phyloP scores from a whole-genome alignment of 768 basidiomycete species.

The Suillus bovinus region DNA sequence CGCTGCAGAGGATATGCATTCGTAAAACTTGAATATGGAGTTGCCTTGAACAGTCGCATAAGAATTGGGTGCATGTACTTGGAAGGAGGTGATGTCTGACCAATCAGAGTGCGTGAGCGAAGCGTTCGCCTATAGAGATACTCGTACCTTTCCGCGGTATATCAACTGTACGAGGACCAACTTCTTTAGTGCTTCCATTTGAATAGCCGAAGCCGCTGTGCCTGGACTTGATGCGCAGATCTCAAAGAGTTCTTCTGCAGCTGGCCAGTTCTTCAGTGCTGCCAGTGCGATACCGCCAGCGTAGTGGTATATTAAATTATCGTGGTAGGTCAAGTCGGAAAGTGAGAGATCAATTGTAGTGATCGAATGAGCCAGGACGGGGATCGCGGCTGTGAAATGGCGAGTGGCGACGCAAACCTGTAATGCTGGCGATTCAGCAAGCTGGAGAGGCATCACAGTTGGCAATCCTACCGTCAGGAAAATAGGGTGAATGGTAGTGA shows the following conservation, averaged over 20 bases:
- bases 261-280: constrained; percentile 62
- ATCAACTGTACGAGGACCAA: constrained; percentile 78
- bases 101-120: constrained; percentile 27
- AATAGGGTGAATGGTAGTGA: constrained; percentile 71
- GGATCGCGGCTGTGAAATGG: constrained; percentile 57
- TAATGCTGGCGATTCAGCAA: not conserved
- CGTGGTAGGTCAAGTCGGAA: constrained; percentile 74
- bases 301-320: constrained; percentile 86
- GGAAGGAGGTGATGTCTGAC: constrained; percentile 50
- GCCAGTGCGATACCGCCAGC: constrained; percentile 68
- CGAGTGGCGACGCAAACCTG: constrained; percentile 60
- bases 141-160: constrained; percentile 64
- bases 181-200: constrained; percentile 88
- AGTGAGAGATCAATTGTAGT: constrained; percentile 57
- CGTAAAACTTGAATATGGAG: constrained; percentile 64
- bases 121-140: not conserved
- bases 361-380: constrained; percentile 63
- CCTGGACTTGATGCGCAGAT: constrained; percentile 70
- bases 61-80: constrained; percentile 71
- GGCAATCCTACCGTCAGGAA: constrained; percentile 56
- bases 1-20: constrained; percentile 64
- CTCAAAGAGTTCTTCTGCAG: constrained; percentile 80
- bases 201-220: constrained; percentile 60
- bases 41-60: constrained; percentile 60
- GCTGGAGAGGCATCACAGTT: not conserved